These are phyloP conservation scores for Naganishia sp. DNA, from an alignment of 1,284 basidiomycete genomes.

Conservation along the genomic window DNA sequence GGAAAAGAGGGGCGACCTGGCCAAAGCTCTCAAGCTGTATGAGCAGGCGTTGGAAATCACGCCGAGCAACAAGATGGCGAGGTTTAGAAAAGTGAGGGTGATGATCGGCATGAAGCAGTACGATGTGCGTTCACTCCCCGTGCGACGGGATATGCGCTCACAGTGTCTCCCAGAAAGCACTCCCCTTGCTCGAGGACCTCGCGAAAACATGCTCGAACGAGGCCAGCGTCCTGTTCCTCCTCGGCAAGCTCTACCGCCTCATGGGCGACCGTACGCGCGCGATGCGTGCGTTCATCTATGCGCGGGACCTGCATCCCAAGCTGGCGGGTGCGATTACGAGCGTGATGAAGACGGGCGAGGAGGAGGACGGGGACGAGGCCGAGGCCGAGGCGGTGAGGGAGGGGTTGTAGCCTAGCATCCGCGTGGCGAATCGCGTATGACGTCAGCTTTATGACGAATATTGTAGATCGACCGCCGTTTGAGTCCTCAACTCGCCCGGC, in stretches of 20 bases:
- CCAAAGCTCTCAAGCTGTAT: slow-evolving; percentile 72
- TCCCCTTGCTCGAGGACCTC: slow-evolving; percentile 74
- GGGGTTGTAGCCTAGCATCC: slow-evolving; percentile 3
- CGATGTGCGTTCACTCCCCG: slow-evolving; percentile 61
- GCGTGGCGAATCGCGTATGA: not conserved
- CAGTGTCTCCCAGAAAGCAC: slow-evolving; percentile 63
- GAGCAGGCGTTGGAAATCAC: slow-evolving; percentile 72
- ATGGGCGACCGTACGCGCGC: slow-evolving; percentile 74
- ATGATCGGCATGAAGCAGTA: slow-evolving; percentile 78
- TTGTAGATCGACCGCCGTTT: no score
- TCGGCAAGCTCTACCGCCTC: slow-evolving; percentile 84
- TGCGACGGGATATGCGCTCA: slow-evolving; percentile 6
- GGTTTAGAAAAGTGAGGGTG: slow-evolving; percentile 86
- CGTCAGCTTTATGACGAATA: not conserved
- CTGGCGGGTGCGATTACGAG: slow-evolving; percentile 49
- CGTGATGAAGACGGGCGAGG: slow-evolving; percentile 22
- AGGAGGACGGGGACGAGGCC: slow-evolving; percentile 11
- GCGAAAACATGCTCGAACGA: slow-evolving; percentile 82
- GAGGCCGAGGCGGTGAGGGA: slow-evolving; percentile 13
- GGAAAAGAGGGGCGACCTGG: slow-evolving; percentile 72
- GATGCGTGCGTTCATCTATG: slow-evolving; percentile 77
- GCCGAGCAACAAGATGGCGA: slow-evolving; percentile 81
- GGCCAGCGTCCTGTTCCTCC: slow-evolving; percentile 89
- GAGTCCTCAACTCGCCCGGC: no score
- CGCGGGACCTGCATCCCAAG: slow-evolving; percentile 68